Conservation (phyloP, 2,329 filamentous ascomycete species). For the Fusarium keratoplasticum region DNA sequence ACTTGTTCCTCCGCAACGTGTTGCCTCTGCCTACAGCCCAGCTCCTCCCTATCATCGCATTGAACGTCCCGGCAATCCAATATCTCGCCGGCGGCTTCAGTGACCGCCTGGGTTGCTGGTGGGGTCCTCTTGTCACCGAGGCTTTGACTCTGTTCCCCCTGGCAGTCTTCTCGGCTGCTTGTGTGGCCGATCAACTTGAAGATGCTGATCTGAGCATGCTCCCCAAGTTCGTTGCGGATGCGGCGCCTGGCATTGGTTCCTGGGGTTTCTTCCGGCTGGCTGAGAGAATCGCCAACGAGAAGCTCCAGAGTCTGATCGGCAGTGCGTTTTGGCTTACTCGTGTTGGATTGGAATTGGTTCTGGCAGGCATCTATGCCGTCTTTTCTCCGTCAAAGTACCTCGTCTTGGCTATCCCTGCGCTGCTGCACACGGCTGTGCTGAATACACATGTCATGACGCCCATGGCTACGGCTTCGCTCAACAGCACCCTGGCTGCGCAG, state of each 20-base stretch:
- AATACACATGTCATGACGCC: slow-evolving; percentile 80
- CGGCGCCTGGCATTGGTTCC: slow-evolving; percentile 72
- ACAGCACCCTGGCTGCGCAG: slow-evolving; percentile 71
- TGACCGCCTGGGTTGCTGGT: slow-evolving; percentile 71
- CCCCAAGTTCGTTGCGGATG: slow-evolving; percentile 69
- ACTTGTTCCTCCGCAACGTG: slow-evolving; percentile 62
- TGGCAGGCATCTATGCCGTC: slow-evolving; percentile 73
- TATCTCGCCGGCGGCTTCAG: slow-evolving; percentile 77
- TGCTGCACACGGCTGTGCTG: slow-evolving; percentile 76
- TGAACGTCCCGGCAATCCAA: slow-evolving; percentile 80
- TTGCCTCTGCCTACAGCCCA: slow-evolving; percentile 62
- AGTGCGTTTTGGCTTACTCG: slow-evolving; percentile 74
- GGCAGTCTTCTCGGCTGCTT: slow-evolving; percentile 71
- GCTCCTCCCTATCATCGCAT: slow-evolving; percentile 78
- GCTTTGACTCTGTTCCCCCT: slow-evolving; percentile 77
- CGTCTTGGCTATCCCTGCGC: slow-evolving; percentile 74
- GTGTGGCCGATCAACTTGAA: slow-evolving; percentile 74
- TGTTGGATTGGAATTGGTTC: slow-evolving; percentile 75
- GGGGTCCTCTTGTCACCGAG: slow-evolving; percentile 83
- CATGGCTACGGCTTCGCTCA: slow-evolving; percentile 70
- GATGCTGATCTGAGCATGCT: slow-evolving; percentile 66
- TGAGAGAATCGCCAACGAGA: slow-evolving; percentile 54
- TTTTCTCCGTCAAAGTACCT: slow-evolving; percentile 77
- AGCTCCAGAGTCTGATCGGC: slow-evolving; percentile 67
- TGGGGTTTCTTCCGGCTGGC: slow-evolving; percentile 73